Evolutionary conservation across 1,284 basidiomycete species (phyloP).

Genomic region (Sporisorium exsertum): DNA sequence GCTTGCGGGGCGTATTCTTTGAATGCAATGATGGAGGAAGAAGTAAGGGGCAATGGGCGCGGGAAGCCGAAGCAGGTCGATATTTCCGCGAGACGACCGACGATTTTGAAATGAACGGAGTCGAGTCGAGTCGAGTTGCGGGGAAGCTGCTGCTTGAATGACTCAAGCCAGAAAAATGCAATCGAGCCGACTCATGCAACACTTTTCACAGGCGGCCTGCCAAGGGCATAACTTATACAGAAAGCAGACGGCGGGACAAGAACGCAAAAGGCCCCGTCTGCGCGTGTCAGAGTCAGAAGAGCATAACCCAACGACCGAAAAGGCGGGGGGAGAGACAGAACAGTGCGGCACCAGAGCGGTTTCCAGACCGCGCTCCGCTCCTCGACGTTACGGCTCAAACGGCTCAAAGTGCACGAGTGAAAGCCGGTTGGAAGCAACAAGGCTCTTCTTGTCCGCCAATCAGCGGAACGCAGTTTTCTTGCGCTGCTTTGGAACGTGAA

Average conservation of each 20-base stretch:
- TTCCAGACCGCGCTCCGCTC: neutral
- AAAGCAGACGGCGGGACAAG: conserved; percentile 4
- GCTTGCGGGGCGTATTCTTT: neutral
- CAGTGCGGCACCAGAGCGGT: neutral
- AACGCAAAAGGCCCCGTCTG: neutral
- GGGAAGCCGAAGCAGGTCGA: neutral
- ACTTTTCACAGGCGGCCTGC: neutral
- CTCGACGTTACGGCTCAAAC: no score
- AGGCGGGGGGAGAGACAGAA: no score
- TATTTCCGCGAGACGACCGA: neutral
- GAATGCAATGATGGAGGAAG: neutral
- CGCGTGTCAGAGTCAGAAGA: conserved; percentile 40
- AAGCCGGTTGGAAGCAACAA: conserved; percentile 5
- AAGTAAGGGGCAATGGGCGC: neutral
- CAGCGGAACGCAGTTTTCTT: neutral
- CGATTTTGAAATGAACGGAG: conserved; percentile 1
- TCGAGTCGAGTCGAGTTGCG: no score
- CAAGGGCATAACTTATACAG: conserved; percentile 22
- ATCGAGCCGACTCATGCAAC: conserved; percentile 5
- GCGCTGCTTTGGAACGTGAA: neutral
- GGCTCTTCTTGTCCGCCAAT: neutral
- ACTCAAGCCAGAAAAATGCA: conserved; percentile 7
- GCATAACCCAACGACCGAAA: neutral
- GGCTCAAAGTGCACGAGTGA: conserved; percentile 7
- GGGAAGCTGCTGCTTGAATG: conserved; percentile 24